Conservation (phyloP, 176 grass and related monocot genomes). For the Alloteropsis semialata region DNA sequence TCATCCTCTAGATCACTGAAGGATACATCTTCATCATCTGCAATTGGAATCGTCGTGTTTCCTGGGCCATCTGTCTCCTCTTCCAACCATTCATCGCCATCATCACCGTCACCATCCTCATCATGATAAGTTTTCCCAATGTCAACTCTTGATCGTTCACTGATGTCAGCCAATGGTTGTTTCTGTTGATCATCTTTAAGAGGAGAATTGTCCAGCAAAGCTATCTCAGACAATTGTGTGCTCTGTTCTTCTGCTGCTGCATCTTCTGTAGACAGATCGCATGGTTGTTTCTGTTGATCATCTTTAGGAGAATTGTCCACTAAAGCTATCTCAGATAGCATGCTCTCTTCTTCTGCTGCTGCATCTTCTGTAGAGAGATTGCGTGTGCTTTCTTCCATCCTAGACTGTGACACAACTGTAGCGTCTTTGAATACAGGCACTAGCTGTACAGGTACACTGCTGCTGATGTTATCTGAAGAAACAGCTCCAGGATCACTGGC, state of each 20-base stretch:
- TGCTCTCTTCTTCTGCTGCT: constrained; percentile 34
- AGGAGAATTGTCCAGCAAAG: constrained; percentile 42
- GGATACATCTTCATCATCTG: constrained; percentile 69
- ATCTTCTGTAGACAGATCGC: background rate
- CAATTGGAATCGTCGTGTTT: constrained; percentile 43
- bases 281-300: background rate
- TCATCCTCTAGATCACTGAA: constrained; percentile 96
- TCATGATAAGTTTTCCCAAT: constrained; percentile 42
- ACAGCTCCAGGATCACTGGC: constrained; percentile 4
- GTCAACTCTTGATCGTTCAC: constrained; percentile 29
- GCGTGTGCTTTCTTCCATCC: constrained; percentile 23
- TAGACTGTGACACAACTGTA: background rate
- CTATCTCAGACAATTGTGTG: constrained; percentile 36
- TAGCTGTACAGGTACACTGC: constrained; percentile 30
- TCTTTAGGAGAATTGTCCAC: constrained; percentile 49
- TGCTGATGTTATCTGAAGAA: constrained; percentile 30
- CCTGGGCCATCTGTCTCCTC: constrained; percentile 49
- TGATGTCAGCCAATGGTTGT: constrained; percentile 18
- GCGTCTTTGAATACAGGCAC: constrained; percentile 7
- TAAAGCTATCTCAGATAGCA: constrained; percentile 44
- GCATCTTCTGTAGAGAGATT: background rate
- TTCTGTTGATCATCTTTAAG: constrained; percentile 30
- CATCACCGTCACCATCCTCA: constrained; percentile 29
- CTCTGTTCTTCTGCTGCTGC: constrained; percentile 32
- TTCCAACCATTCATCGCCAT: constrained; percentile 78